Evolutionary conservation across 2,329 filamentous ascomycete genomes (phyloP), one percentile per base, ranked within the genome.

Genomic region (Teratosphaeria nubilosa): DNA sequence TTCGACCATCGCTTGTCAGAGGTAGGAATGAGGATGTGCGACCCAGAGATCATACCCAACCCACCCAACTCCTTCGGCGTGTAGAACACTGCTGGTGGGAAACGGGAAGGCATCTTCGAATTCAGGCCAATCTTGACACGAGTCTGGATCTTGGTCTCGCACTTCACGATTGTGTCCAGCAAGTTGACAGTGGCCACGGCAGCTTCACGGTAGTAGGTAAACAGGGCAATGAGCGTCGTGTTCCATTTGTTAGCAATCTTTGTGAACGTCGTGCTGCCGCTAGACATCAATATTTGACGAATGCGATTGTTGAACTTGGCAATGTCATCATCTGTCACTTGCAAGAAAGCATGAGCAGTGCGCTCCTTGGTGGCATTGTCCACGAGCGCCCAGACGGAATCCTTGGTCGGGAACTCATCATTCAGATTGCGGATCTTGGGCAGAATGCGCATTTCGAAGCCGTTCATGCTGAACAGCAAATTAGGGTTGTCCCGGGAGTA

Each of bases 241-340:
- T 99, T 99, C 94, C 95, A 99, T 77, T 99, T 99, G 77, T 99
- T 99, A 53, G 95, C 94, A 69, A 99, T 99, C 82, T 99, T 99
- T 52, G 94, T 99, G 76, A 99, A 99, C 0, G 94, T 99, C 0
- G 94, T 99, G 5, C 90, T 96, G n/a, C 94, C 95, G 59, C 94
- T 97, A 11, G 92, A 97, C 94, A 99, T 99, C 58, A 99, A 81
- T 71, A 99, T 99, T 70, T 99, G 94, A 60, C 94, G 86, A 69
- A 99, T 99, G 50, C 95, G 86, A 74, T 99, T 99, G 76, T 99
- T 99, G 80, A 99, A 99, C 75, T 97, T 97, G 64, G 92, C 88
- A 54, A 99, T 92, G 69, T 99, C 94, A 70, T 97, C 94, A 69
- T 97, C 92, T 0, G 94, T 97, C 24, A 99, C 94, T 69, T 97